These are phyloP conservation scores for Trichoderma virens DNA, from an alignment of 495 filamentous ascomycete genomes.

Conservation along the genomic window DNA sequence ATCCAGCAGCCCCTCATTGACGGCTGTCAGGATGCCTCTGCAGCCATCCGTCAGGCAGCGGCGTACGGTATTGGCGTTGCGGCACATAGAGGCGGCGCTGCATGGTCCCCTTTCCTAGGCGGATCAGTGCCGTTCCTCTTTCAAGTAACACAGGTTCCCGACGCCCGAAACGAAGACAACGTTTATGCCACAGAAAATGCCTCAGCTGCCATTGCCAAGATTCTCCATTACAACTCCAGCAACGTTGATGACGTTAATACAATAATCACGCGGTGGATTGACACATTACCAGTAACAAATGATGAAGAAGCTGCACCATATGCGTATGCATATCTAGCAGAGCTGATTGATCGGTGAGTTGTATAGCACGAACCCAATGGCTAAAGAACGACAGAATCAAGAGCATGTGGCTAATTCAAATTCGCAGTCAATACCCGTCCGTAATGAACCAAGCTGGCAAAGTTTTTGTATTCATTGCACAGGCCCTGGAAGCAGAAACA, in stretches of 20 bases:
- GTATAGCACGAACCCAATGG: background rate
- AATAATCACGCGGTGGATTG: constrained; percentile 72
- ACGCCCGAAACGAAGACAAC: constrained; percentile 84
- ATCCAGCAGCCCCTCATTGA: constrained; percentile 79
- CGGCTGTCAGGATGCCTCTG: constrained; percentile 73
- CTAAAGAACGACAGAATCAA: background rate
- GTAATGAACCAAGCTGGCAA: constrained; percentile 66
- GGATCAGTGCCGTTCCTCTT: constrained; percentile 75
- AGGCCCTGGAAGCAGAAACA: constrained; percentile 85
- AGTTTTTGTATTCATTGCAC: constrained; percentile 72
- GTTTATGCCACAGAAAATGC: constrained; percentile 96
- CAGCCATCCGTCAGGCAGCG: constrained; percentile 93
- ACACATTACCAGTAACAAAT: constrained; percentile 82
- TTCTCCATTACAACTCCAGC: constrained; percentile 75
- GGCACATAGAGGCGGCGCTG: constrained; percentile 79
- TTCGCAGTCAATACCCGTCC: constrained; percentile 72
- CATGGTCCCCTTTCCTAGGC: constrained; percentile 77
- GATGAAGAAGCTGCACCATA: constrained; percentile 98
- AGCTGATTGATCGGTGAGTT: constrained; percentile 90
- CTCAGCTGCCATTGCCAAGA: constrained; percentile 92
- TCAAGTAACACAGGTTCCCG: constrained; percentile 66
- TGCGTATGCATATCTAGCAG: constrained; percentile 83
- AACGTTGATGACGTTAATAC: constrained; percentile 67
- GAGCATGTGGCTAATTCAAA: background rate
- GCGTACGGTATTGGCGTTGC: constrained; percentile 95